Evolutionary conservation across 2,329 filamentous ascomycete genomes (phyloP).

Genomic region (Apiospora rasikravindrae): DNA sequence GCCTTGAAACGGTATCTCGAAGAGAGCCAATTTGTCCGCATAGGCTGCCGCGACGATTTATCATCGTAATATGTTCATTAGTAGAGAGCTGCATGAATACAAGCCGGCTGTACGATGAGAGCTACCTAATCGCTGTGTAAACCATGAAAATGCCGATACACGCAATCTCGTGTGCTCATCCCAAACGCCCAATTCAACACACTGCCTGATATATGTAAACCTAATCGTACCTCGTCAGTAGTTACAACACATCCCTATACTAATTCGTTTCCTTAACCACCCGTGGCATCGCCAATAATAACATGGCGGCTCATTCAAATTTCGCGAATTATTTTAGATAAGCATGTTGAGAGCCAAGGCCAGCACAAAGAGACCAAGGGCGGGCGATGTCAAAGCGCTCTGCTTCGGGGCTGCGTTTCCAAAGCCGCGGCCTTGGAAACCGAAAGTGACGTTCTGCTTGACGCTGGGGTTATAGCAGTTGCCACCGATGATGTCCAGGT

Average conservation of each 20-base stretch:
- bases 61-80: background rate
- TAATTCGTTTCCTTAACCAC: background rate
- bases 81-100: background rate
- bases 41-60: background rate
- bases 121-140: background rate
- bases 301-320: background rate
- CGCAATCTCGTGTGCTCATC: background rate
- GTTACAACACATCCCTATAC: background rate
- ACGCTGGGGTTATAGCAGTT: slow-evolving; percentile 70
- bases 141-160: slow-evolving; percentile 2
- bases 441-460: slow-evolving; percentile 74
- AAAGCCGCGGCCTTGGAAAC: slow-evolving; percentile 61
- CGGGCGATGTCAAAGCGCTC: slow-evolving; percentile 17
- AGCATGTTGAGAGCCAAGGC: background rate
- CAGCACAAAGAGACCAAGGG: background rate
- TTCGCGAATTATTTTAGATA: background rate
- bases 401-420: slow-evolving; percentile 39
- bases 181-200: background rate
- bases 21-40: too few species aligned
- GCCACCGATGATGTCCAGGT: slow-evolving; percentile 70
- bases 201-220: background rate
- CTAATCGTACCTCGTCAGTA: slow-evolving; percentile 11
- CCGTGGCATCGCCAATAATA: background rate
- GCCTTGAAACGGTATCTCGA: background rate
- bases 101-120: background rate